These are phyloP conservation scores for Endocladia muricata DNA, from an alignment of 31 red algal species.

Conservation along the genomic window DNA sequence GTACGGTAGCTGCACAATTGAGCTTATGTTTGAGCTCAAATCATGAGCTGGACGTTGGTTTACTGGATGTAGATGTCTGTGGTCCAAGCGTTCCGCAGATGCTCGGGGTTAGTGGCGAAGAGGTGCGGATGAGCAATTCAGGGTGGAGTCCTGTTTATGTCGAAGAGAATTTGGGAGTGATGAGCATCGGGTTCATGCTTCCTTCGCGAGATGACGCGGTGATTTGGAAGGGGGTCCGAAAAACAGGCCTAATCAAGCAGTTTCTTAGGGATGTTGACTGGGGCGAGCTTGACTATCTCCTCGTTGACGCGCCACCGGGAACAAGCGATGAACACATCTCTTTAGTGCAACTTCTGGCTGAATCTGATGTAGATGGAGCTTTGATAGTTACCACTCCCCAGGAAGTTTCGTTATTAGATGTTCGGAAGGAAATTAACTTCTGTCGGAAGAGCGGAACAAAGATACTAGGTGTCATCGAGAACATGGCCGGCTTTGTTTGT, in stretches of 20 bases:
- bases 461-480: slow-evolving; percentile 95
- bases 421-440: slow-evolving; percentile 94
- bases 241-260: slow-evolving; percentile 96
- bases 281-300: slow-evolving; percentile 94
- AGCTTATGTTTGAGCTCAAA: slow-evolving; percentile 58
- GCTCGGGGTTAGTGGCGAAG: slow-evolving; percentile 70
- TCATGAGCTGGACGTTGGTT: slow-evolving; percentile 54
- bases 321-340: slow-evolving; percentile 99
- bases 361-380: slow-evolving; percentile 58
- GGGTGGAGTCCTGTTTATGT: slow-evolving; percentile 96
- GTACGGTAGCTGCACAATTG: slow-evolving; percentile 84
- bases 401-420: slow-evolving; percentile 91
- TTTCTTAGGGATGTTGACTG: slow-evolving; percentile 95
- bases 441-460: slow-evolving; percentile 71
- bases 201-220: slow-evolving; percentile 80
- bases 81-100: slow-evolving; percentile 90
- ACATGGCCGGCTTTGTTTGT: slow-evolving; percentile 95
- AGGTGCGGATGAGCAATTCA: slow-evolving; percentile 66
- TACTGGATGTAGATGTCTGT: slow-evolving; percentile 95
- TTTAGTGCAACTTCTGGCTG: slow-evolving; percentile 70
- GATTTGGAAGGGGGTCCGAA: slow-evolving; percentile 92
- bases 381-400: slow-evolving; percentile 97
- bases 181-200: slow-evolving; percentile 96
- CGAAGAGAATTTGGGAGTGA: slow-evolving; percentile 78
- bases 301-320: slow-evolving; percentile 94